phyloP scores from a whole-genome alignment of 225 moss, liverwort and hornwort genomes.

The Pseudoscleropodium purum region DNA sequence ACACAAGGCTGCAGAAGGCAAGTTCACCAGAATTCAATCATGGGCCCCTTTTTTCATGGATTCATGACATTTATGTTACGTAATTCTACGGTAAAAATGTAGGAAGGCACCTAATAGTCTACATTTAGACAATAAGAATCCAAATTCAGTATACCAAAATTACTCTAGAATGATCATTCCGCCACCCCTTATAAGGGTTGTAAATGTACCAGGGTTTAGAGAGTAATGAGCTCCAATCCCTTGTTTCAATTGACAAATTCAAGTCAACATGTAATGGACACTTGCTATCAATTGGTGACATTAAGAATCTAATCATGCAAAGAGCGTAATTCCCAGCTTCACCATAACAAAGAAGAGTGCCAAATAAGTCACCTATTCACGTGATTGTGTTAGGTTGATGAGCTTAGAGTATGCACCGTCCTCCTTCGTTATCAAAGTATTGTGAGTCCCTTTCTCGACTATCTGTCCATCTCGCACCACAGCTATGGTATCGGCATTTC shows the following conservation, averaged over 20 bases:
- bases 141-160: neutral
- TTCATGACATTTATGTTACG: neutral
- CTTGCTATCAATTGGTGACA: neutral
- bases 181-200: neutral
- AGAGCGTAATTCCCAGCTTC: neutral
- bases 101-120: neutral
- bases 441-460: constrained; percentile 45
- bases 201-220: neutral
- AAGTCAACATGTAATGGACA: neutral
- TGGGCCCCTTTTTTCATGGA: neutral
- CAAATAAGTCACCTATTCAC: constrained; percentile 1
- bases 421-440: constrained; percentile 8
- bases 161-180: neutral
- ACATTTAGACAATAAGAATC: neutral
- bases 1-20: neutral
- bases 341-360: neutral
- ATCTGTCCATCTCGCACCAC: constrained; percentile 47
- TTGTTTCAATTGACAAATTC: neutral
- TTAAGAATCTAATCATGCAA: neutral
- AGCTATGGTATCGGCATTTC: constrained; percentile 49
- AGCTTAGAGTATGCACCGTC: constrained; percentile 38
- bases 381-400: constrained; percentile 26
- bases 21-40: neutral
- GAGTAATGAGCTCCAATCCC: neutral
- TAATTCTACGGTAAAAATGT: neutral